Conservation (phyloP, 495 filamentous ascomycete species). For the Xylaria venustula region DNA sequence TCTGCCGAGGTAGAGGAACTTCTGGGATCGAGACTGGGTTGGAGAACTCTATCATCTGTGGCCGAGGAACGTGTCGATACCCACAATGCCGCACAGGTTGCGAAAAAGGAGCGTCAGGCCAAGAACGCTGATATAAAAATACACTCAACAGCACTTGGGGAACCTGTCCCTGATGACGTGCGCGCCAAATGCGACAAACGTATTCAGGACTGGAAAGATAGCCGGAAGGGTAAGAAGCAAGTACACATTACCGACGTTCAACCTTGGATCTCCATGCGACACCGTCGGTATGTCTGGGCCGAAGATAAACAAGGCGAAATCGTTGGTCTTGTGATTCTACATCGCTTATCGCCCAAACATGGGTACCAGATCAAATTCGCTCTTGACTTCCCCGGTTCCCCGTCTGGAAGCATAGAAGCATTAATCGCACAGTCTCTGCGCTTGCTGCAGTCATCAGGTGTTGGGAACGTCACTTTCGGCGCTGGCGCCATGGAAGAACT, state of each 20-base stretch:
- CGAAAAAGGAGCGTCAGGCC: conserved; percentile 62
- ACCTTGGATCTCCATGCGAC: conserved; percentile 73
- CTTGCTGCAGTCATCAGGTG: conserved; percentile 59
- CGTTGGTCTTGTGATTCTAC: conserved; percentile 69
- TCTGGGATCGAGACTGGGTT: conserved; percentile 71
- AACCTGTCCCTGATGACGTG: conserved; percentile 60
- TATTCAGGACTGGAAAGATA: conserved; percentile 73
- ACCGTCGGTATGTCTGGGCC: conserved; percentile 81
- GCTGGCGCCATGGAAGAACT: conserved; percentile 68
- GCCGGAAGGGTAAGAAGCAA: conserved; percentile 72
- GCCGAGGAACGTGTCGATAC: conserved; percentile 79
- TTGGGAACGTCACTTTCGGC: conserved; percentile 73
- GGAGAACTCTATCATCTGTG: conserved; percentile 80
- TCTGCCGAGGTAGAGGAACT: conserved; percentile 68
- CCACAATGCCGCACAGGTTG: conserved; percentile 65
- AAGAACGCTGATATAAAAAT: conserved; percentile 77
- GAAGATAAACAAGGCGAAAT: conserved; percentile 64
- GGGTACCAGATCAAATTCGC: conserved; percentile 89
- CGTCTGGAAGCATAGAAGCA: conserved; percentile 75
- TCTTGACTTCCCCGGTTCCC: conserved; percentile 77
- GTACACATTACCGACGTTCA: conserved; percentile 82
- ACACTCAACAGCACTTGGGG: conserved; percentile 59
- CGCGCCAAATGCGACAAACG: conserved; percentile 64
- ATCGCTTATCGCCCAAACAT: conserved; percentile 68
- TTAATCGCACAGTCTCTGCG: conserved; percentile 77